phyloP scores from a whole-genome alignment of 2,329 filamentous ascomycete species.

The Botrytis deweyae region DNA sequence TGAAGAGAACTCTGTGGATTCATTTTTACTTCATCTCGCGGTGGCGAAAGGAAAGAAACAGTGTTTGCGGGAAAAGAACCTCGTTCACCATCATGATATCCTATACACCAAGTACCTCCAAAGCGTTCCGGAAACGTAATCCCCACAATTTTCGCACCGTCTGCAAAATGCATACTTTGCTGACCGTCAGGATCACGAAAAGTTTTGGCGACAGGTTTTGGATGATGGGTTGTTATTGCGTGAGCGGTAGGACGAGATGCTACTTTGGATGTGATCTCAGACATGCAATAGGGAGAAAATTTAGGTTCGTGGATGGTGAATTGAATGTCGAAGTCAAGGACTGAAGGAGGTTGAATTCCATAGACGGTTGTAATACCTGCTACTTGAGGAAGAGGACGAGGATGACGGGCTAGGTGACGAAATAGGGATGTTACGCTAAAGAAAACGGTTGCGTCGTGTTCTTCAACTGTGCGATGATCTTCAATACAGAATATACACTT shows the following conservation, averaged over 20 bases:
- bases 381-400: conserved; percentile 35
- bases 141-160: conserved; percentile 37
- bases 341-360: conserved; percentile 28
- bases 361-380: conserved; percentile 35
- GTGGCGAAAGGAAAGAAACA: conserved; percentile 32
- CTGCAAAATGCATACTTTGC: conserved; percentile 34
- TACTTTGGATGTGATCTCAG: conserved; percentile 33
- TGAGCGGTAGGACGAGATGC: conserved; percentile 31
- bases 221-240: conserved; percentile 32
- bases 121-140: conserved; percentile 37
- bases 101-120: conserved; percentile 35
- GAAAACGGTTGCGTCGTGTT: conserved; percentile 40
- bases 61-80: conserved; percentile 35
- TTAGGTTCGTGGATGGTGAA: conserved; percentile 31
- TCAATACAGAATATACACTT: conserved; percentile 39
- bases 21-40: conserved; percentile 34
- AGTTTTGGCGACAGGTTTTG: conserved; percentile 28
- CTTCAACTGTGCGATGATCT: conserved; percentile 36
- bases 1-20: conserved; percentile 31
- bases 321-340: conserved; percentile 38
- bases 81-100: conserved; percentile 38
- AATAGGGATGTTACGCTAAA: conserved; percentile 36
- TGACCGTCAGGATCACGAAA: conserved; percentile 35
- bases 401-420: conserved; percentile 37
- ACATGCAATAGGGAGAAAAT: conserved; percentile 28